Conservation (phyloP, 176 grass and related monocot species). For the Dendrocalamus sinicus region DNA sequence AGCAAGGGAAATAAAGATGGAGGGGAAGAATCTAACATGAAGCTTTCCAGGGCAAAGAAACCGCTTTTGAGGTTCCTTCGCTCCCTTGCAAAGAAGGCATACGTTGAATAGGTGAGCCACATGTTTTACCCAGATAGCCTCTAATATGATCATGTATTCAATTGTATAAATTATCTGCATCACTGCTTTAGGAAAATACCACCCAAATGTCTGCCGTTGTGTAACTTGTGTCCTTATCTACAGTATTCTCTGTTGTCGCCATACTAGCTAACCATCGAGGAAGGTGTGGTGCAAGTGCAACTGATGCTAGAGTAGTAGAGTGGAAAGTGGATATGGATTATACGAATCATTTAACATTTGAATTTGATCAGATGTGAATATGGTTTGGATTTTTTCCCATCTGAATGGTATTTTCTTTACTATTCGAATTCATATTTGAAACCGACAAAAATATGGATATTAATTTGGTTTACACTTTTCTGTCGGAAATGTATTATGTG, state of each 20-base stretch:
- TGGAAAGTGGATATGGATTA: neutral
- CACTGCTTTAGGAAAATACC: neutral
- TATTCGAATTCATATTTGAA: neutral
- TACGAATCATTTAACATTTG: neutral
- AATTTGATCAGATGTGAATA: neutral
- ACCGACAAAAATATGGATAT: neutral
- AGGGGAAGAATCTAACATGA: conserved; percentile 35
- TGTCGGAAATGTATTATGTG: neutral
- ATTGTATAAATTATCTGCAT: neutral
- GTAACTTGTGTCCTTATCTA: neutral
- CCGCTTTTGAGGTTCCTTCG: conserved; percentile 69
- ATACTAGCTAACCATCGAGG: neutral
- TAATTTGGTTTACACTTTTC: neutral
- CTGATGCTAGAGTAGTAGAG: neutral
- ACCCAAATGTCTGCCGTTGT: neutral
- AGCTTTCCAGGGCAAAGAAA: conserved; percentile 66
- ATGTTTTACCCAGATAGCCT: conserved; percentile 2
- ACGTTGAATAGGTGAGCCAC: conserved; percentile 51
- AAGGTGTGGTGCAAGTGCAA: neutral
- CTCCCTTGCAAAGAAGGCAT: conserved; percentile 67
- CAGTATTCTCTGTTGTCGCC: neutral
- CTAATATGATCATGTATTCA: neutral
- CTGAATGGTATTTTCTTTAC: neutral
- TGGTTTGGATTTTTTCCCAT: neutral
- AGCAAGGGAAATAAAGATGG: conserved; percentile 40